phyloP scores from a whole-genome alignment of 2,329 filamentous ascomycete genomes.

The Chaetomiaceae sp. region DNA sequence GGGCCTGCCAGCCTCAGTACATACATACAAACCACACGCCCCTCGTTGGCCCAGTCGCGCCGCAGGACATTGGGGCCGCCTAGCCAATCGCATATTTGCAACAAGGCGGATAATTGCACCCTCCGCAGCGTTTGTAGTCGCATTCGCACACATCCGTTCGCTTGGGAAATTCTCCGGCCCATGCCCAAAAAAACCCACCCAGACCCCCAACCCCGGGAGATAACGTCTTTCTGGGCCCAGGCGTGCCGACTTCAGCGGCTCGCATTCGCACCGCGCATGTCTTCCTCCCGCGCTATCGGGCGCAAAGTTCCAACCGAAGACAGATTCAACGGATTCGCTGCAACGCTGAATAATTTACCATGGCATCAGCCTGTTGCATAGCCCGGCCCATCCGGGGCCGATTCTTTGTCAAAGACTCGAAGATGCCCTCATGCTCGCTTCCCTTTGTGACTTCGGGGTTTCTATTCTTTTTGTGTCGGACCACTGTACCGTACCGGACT shows the following conservation, averaged over 20 bases:
- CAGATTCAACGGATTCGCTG: background rate
- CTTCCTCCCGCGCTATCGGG: background rate
- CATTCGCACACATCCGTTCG: background rate
- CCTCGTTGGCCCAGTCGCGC: too few species aligned
- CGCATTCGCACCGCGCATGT: background rate
- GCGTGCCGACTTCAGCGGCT: background rate
- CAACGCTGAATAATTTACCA: constrained; percentile 7
- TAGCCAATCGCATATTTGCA: too few species aligned
- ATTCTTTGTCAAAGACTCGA: too few species aligned
- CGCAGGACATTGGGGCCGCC: too few species aligned
- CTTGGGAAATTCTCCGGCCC: too few species aligned
- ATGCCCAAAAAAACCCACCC: too few species aligned
- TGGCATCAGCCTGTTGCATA: background rate
- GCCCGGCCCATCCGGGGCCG: background rate
- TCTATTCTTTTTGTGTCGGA: background rate
- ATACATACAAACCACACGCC: too few species aligned
- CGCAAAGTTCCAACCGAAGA: background rate
- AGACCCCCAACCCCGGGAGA: too few species aligned
- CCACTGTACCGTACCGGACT: background rate
- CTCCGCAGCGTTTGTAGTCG: too few species aligned
- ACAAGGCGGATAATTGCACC: background rate
- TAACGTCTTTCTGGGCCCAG: too few species aligned
- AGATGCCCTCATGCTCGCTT: background rate
- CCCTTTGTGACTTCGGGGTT: background rate
- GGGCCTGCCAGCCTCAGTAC: too few species aligned